These are phyloP conservation scores for Murraya paniculata DNA, from an alignment of 345 rosid genomes.

Conservation along the genomic window DNA sequence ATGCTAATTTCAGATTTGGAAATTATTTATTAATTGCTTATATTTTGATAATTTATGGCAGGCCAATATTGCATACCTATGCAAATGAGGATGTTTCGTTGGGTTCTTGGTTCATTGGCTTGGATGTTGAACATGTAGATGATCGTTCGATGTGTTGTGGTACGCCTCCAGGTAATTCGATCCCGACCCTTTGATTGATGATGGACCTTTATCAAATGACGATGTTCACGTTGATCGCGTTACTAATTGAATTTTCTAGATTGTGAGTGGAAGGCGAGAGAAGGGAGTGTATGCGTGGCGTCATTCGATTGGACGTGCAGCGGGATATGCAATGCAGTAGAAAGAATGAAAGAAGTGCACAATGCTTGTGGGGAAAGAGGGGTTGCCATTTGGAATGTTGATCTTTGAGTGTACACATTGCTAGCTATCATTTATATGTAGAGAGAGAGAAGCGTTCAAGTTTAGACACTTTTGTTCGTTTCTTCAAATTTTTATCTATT, in stretches of 20 bases:
- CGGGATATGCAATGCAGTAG: conserved; percentile 79
- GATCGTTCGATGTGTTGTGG: conserved; percentile 88
- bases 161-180: conserved; percentile 66
- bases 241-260: conserved; percentile 27
- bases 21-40: background rate
- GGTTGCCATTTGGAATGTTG: conserved; percentile 48
- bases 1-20: background rate
- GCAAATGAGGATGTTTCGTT: conserved; percentile 94
- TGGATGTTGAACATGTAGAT: conserved; percentile 83
- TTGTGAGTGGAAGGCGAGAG: conserved; percentile 72
- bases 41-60: conserved; percentile 13
- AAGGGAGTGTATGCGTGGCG: conserved; percentile 74
- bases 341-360: conserved; percentile 66
- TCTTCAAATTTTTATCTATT: too few relatives aligned
- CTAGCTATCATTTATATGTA: background rate
- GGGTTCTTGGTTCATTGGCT: conserved; percentile 81
- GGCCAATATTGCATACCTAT: conserved; percentile 76
- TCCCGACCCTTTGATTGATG: background rate
- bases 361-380: conserved; percentile 76
- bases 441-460: background rate
- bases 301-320: conserved; percentile 93
- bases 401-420: background rate
- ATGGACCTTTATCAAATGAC: background rate
- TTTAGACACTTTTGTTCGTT: too few relatives aligned
- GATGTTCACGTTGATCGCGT: background rate